phyloP scores from a whole-genome alignment of 202 grass and related monocot species.

The Carex arenaria region DNA sequence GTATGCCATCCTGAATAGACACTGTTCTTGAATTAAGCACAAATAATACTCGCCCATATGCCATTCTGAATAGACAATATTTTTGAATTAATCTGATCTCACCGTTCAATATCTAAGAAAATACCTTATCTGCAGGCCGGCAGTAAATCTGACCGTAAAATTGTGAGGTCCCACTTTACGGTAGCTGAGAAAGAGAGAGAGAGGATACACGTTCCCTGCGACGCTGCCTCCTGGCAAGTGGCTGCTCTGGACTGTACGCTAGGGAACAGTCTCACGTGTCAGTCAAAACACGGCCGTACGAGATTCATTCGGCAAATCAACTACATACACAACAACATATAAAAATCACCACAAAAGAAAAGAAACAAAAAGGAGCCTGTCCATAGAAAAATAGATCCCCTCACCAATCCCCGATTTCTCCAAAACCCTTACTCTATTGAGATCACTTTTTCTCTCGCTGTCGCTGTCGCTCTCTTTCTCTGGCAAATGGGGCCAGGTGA shows the following conservation, averaged over 20 bases:
- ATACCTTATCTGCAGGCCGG: too few species aligned
- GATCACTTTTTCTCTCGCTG: not conserved
- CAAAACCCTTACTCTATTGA: not conserved
- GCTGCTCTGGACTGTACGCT: not conserved
- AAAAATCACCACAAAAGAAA: not conserved
- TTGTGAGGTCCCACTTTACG: too few species aligned
- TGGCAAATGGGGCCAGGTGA: conserved; percentile 5
- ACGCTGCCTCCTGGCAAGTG: not conserved
- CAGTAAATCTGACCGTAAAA: too few species aligned
- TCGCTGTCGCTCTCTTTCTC: conserved; percentile 18
- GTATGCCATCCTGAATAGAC: too few species aligned
- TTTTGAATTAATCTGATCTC: too few species aligned
- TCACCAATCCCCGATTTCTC: not conserved
- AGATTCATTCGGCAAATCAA: conserved; percentile 5
- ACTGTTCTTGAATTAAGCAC: too few species aligned
- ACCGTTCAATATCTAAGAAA: too few species aligned
- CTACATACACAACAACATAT: not conserved
- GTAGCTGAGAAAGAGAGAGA: too few species aligned
- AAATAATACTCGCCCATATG: too few species aligned
- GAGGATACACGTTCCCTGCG: not conserved
- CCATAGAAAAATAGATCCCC: not conserved
- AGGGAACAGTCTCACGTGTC: not conserved
- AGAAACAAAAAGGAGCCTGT: not conserved
- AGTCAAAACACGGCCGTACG: not conserved
- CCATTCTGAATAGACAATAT: too few species aligned